Conservation (phyloP, 1,284 basidiomycete species). For the Amylostereum chailletii region DNA sequence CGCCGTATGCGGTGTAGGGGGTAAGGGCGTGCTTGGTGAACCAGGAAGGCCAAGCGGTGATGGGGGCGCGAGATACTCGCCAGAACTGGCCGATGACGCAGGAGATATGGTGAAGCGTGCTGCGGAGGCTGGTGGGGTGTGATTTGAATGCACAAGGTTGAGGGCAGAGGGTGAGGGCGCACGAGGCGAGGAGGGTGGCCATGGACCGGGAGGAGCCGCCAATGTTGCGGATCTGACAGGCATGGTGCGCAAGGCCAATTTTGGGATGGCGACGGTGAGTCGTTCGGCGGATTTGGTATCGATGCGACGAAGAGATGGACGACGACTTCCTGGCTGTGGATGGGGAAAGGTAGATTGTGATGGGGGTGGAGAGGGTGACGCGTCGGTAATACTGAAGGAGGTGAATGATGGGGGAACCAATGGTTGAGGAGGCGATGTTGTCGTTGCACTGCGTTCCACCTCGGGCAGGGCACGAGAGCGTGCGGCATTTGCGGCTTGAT, state of each 20-base stretch:
- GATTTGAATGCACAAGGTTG: slow-evolving; percentile 45
- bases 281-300: slow-evolving; percentile 51
- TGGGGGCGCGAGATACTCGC: slow-evolving; percentile 22
- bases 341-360: slow-evolving; percentile 51
- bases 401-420: slow-evolving; percentile 28
- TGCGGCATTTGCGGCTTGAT: slow-evolving; percentile 27
- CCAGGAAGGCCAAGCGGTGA: slow-evolving; percentile 20
- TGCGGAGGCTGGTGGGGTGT: slow-evolving; percentile 44
- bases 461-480: slow-evolving; percentile 44
- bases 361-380: slow-evolving; percentile 56
- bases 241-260: slow-evolving; percentile 50
- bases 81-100: slow-evolving; percentile 4
- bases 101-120: slow-evolving; percentile 20
- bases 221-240: slow-evolving; percentile 51
- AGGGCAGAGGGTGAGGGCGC: slow-evolving; percentile 54
- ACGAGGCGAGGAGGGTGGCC: slow-evolving; percentile 26
- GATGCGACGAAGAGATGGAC: slow-evolving; percentile 48
- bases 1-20: slow-evolving; percentile 48
- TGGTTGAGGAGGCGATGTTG: slow-evolving; percentile 19
- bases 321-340: slow-evolving; percentile 31
- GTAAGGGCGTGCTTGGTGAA: slow-evolving; percentile 25
- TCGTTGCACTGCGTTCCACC: slow-evolving; percentile 39
- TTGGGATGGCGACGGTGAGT: slow-evolving; percentile 37
- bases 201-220: slow-evolving; percentile 35
- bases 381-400: slow-evolving; percentile 31